Conservation (phyloP, 1,284 basidiomycete genomes). For the Omphalotus olearius region DNA sequence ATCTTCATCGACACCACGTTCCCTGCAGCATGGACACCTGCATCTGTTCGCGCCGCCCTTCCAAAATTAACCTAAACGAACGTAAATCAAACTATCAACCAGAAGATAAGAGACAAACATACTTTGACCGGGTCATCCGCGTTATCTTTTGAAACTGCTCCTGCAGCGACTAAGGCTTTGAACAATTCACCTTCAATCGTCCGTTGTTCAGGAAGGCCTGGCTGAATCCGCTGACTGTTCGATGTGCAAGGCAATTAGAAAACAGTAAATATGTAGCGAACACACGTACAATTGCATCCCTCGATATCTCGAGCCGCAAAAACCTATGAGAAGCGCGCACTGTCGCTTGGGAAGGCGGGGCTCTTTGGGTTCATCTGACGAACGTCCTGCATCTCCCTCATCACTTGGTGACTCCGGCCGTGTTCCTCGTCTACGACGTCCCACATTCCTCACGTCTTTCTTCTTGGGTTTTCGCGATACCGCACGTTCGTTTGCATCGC, state of each 20-base stretch:
- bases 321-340: conserved; percentile 72
- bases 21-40: conserved; percentile 96
- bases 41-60: conserved; percentile 93
- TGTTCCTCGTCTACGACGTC: conserved; percentile 29
- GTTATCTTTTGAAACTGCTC: conserved; percentile 92
- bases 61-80: conserved; percentile 68
- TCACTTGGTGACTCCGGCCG: conserved; percentile 9
- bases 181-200: conserved; percentile 95
- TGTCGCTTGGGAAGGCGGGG: conserved; percentile 69
- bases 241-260: conserved; percentile 2
- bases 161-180: conserved; percentile 82
- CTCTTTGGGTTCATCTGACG: conserved; percentile 25
- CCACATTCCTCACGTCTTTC: conserved; percentile 20
- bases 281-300: conserved; percentile 91
- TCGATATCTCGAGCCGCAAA: conserved; percentile 79
- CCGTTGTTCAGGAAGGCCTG: conserved; percentile 55
- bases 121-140: conserved; percentile 89
- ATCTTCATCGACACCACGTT: conserved; percentile 92
- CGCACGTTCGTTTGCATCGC: not conserved
- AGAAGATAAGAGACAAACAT: not conserved
- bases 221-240: conserved; percentile 11
- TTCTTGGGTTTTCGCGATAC: conserved; percentile 18
- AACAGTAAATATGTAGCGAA: conserved; percentile 2
- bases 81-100: conserved; percentile 1
- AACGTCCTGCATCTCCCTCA: conserved; percentile 16